Conservation (phyloP, 2,329 filamentous ascomycete genomes). For the Escovopsis sp. region DNA sequence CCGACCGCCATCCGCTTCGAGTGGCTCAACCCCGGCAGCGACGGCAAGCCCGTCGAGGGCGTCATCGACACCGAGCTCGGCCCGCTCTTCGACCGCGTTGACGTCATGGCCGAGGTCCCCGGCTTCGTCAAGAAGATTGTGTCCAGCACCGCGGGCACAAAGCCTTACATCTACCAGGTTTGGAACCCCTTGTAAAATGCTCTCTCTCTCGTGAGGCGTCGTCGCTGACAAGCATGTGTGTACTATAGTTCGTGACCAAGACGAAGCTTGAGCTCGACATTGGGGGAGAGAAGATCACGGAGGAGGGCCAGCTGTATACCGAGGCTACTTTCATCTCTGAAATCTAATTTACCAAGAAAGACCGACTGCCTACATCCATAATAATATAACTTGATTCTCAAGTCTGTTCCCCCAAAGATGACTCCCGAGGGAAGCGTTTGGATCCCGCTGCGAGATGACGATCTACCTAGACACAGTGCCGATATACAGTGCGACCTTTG, state of each 20-base stretch:
- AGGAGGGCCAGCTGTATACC: slow-evolving; percentile 66
- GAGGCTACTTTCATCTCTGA: slow-evolving; percentile 95
- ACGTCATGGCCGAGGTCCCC: slow-evolving; percentile 93
- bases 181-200: slow-evolving; percentile 11
- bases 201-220: no score
- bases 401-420: no score
- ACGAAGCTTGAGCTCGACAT: slow-evolving; percentile 70
- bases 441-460: no score
- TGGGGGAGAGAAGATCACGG: slow-evolving; percentile 61
- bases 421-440: not conserved
- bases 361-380: not conserved
- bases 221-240: not conserved
- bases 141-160: slow-evolving; percentile 74
- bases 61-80: slow-evolving; percentile 55
- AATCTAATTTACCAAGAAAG: slow-evolving; percentile 1
- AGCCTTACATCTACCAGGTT: slow-evolving; percentile 96
- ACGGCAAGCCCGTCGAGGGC: slow-evolving; percentile 58
- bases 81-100: slow-evolving; percentile 58
- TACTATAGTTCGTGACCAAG: slow-evolving; percentile 51
- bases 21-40: slow-evolving; percentile 67
- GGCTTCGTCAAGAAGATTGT: slow-evolving; percentile 93
- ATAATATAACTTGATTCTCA: not conserved
- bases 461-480: no score
- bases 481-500: no score
- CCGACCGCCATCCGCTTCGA: slow-evolving; percentile 59